phyloP scores from a whole-genome alignment of 2,329 filamentous ascomycete species.

The Fusarium sp. region DNA sequence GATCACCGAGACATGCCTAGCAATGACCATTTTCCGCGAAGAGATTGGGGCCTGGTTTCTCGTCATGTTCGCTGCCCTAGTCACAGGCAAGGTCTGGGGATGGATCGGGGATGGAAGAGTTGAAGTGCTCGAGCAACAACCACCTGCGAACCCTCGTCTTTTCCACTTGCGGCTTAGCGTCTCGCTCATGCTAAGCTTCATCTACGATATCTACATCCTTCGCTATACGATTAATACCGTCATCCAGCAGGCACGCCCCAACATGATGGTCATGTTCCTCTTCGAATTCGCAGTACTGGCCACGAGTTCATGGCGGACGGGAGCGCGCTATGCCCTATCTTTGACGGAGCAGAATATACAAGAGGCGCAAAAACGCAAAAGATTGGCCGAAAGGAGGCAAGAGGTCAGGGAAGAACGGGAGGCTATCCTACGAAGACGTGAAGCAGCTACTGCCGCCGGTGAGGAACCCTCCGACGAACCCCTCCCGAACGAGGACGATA shows the following conservation, averaged over 20 bases:
- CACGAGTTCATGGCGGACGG: slow-evolving; percentile 82
- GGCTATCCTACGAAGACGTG: slow-evolving; percentile 60
- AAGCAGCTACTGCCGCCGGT: slow-evolving; percentile 58
- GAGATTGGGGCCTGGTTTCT: slow-evolving; percentile 95
- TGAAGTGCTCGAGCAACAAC: slow-evolving; percentile 94
- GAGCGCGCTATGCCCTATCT: slow-evolving; percentile 79
- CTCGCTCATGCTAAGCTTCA: slow-evolving; percentile 79
- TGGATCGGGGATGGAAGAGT: slow-evolving; percentile 98
- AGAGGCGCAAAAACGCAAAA: slow-evolving; percentile 74
- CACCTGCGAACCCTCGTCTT: slow-evolving; percentile 83
- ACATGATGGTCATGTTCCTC: slow-evolving; percentile 99
- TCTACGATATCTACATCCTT: slow-evolving; percentile 83
- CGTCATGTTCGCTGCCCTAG: slow-evolving; percentile 91
- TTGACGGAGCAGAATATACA: slow-evolving; percentile 80
- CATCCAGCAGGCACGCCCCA: slow-evolving; percentile 85
- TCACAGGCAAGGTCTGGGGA: slow-evolving; percentile 96
- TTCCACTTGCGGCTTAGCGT: slow-evolving; percentile 86
- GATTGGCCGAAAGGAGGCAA: slow-evolving; percentile 72
- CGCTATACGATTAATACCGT: slow-evolving; percentile 84
- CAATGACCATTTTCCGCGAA: slow-evolving; percentile 98
- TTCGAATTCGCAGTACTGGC: slow-evolving; percentile 94
- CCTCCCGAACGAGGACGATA: slow-evolving; percentile 73
- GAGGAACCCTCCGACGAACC: slow-evolving; percentile 67
- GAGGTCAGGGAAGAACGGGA: slow-evolving; percentile 70
- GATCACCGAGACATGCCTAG: slow-evolving; percentile 93